Evolutionary conservation across 148 eudicot species (phyloP).

Genomic region (Chenopodium album): DNA sequence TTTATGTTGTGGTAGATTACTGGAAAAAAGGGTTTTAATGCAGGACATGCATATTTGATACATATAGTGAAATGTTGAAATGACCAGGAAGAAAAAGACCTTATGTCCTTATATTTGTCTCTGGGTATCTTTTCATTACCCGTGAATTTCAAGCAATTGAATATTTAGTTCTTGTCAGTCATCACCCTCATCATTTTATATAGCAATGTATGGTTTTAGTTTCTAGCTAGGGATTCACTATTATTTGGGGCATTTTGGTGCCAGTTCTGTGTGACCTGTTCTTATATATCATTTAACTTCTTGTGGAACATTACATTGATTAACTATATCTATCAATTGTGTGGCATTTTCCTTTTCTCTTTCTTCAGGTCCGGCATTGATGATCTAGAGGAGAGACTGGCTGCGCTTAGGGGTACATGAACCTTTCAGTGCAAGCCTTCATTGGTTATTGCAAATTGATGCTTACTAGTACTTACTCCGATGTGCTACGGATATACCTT

Average conservation of each 20-base stretch:
- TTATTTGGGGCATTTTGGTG: background rate
- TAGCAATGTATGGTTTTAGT: background rate
- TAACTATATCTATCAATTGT: background rate
- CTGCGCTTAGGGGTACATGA: conserved; percentile 79
- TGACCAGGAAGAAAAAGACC: background rate
- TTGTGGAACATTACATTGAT: background rate
- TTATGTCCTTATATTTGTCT: too few species aligned
- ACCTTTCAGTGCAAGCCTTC: background rate
- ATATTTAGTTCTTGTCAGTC: background rate
- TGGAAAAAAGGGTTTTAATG: background rate
- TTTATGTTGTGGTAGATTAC: background rate
- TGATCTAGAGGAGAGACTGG: conserved; percentile 87
- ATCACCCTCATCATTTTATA: background rate
- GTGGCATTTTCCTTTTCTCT: background rate
- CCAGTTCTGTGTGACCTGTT: background rate
- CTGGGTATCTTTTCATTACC: background rate
- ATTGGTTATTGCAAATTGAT: background rate
- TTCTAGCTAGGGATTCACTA: background rate
- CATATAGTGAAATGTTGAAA: too few species aligned
- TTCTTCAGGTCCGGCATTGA: conserved; percentile 63
- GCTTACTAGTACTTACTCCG: background rate
- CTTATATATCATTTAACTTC: background rate
- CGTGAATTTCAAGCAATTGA: background rate
- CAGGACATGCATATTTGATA: too few species aligned
- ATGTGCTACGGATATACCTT: background rate